Conservation (phyloP, 768 basidiomycete species). For the Suillus sp. region DNA sequence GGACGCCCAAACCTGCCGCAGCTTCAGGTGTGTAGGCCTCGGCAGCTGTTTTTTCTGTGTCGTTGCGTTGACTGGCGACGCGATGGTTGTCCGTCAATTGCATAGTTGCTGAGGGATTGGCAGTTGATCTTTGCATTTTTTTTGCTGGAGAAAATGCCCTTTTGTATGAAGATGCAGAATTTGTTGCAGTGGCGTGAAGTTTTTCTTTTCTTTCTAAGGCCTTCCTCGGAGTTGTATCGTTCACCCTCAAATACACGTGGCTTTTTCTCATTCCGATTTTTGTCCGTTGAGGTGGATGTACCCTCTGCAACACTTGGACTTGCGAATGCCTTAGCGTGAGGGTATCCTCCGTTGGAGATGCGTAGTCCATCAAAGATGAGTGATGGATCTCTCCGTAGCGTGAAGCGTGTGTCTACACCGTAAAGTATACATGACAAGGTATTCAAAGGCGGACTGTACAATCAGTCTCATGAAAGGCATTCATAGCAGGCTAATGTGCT, state of each 20-base stretch:
- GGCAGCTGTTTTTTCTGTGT: background rate
- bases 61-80: background rate
- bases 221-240: background rate
- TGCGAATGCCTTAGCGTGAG: background rate
- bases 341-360: background rate
- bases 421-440: background rate
- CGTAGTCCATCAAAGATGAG: too few relatives aligned
- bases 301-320: background rate
- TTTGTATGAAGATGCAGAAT: background rate
- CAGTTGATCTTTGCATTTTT: background rate
- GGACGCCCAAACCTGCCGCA: constrained; percentile 21
- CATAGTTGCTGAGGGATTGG: background rate
- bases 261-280: background rate
- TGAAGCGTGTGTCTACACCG: background rate
- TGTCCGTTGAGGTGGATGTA: background rate
- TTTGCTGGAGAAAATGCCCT: background rate
- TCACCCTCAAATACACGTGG: background rate
- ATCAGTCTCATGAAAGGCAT: background rate
- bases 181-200: background rate
- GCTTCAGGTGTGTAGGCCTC: background rate
- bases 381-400: background rate
- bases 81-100: background rate
- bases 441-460: background rate
- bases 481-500: background rate
- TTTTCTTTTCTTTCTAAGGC: background rate